Evolutionary conservation across 2,329 filamentous ascomycete genomes (phyloP).

Genomic region (Apiospora koreana): DNA sequence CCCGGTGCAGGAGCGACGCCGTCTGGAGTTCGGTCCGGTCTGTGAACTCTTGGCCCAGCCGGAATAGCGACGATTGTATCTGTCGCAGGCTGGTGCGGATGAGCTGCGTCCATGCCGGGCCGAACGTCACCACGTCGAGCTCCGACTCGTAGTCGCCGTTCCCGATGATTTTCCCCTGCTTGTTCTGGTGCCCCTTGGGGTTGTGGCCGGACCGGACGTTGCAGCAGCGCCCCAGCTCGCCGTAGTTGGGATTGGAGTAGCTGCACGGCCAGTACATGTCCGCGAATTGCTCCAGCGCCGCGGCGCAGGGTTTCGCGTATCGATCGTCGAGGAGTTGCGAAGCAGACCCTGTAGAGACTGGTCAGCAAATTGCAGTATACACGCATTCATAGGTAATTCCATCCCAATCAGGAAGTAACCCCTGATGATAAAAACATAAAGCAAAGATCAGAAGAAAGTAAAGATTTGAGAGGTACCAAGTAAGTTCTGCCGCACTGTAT

Average conservation of each 20-base stretch:
- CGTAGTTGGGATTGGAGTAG: conserved; percentile 24
- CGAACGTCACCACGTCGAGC: conserved; percentile 26
- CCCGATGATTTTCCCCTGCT: conserved; percentile 34
- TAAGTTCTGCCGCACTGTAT: conserved; percentile 33
- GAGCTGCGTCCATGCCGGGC: conserved; percentile 29
- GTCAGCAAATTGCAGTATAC: not conserved
- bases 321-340: conserved; percentile 32
- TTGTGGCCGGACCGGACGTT: conserved; percentile 34
- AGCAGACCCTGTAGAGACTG: conserved; percentile 24
- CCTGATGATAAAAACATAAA: too few relatives aligned
- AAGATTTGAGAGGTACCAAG: conserved; percentile 21
- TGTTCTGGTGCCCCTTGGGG: conserved; percentile 35
- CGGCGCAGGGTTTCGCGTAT: conserved; percentile 30
- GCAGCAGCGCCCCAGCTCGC: conserved; percentile 31
- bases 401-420: not conserved
- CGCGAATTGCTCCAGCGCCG: conserved; percentile 31
- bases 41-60: conserved; percentile 29
- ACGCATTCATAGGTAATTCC: not conserved
- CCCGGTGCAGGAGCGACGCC: conserved; percentile 30
- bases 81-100: conserved; percentile 29
- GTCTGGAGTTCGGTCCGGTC: conserved; percentile 31
- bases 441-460: not conserved
- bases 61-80: conserved; percentile 29
- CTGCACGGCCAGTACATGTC: conserved; percentile 33
- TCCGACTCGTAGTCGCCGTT: conserved; percentile 32